phyloP scores from a whole-genome alignment of 148 eudicot genomes.

The Polygonum aviculare region DNA sequence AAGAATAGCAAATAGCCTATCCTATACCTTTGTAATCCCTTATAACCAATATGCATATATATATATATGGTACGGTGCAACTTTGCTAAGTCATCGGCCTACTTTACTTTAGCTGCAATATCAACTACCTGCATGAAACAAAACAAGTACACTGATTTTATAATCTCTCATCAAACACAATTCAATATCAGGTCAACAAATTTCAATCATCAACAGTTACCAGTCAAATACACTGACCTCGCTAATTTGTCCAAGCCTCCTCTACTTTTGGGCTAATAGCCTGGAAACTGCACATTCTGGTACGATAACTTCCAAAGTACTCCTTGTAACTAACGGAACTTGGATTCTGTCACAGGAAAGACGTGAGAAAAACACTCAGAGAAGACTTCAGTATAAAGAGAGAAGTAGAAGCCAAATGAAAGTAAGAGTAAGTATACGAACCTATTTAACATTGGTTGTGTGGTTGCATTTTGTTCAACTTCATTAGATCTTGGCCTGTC shows the following conservation, averaged over 20 bases:
- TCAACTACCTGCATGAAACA: too few relatives aligned
- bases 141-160: too few relatives aligned
- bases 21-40: too few relatives aligned
- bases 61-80: too few relatives aligned
- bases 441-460: conserved; percentile 53
- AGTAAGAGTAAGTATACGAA: conserved; percentile 14
- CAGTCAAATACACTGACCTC: conserved; percentile 38
- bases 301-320: conserved; percentile 83
- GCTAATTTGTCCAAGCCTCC: conserved; percentile 85
- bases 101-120: too few relatives aligned
- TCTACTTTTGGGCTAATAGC: conserved; percentile 65
- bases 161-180: too few relatives aligned
- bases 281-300: conserved; percentile 74
- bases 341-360: conserved; percentile 32
- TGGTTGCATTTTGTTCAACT: conserved; percentile 57
- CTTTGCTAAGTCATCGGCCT: too few relatives aligned
- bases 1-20: too few relatives aligned
- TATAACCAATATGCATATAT: too few relatives aligned
- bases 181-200: too few relatives aligned
- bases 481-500: conserved; percentile 54
- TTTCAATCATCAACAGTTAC: too few relatives aligned
- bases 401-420: neutral
- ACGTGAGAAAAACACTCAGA: neutral
- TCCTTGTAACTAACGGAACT: conserved; percentile 72
- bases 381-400: neutral